Evolutionary conservation across 352 stramenopile species (phyloP), one percentile per base, ranked within the genome.

Genomic region (Pythium biforme): DNA sequence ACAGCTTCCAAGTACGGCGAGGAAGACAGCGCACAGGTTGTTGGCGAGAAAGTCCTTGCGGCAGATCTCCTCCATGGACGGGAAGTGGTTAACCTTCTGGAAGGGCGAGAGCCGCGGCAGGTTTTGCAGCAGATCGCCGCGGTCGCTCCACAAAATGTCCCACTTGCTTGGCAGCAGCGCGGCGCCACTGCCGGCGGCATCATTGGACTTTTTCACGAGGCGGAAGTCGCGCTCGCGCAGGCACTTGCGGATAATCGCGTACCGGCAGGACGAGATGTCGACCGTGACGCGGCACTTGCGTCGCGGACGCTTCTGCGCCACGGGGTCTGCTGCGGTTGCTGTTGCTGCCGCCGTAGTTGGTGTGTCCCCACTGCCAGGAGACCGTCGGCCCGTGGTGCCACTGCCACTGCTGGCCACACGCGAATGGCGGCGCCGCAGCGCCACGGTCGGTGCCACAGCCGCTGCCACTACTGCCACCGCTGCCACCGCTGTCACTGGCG

Each of bases 31-130:
- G 23, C 55, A 81, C 73, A 82, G 69, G 54, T 82, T 77, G 55
- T 79, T 79, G 58, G 74, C 72, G 45, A 82, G 62, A 50, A 82
- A 82, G 57, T 82, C 74, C 29, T 82, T 82, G 64, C 74, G 71
- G 51, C 74, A 82, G 62, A 82, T 82, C 63, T 82, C 74, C 51
- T 82, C 71, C 74, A 82, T 82, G 43, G 70, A 76, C n/a, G 74
- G 74, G 34, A 82, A 82, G 52, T 82, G 74, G 61, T 82, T 82
- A 22, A 82, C 58, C 52, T 82, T 82, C 56, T 82, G 74, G 55
- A 82, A 82, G 2, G 74, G 56, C 31, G 63, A 70, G n/a, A 82
- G 69, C 2, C 74, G 64, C 47, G 68, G 74, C 54, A 77, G 61
- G 11, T 79, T 66, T 2, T 66, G 72, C 39, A 82, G 69, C 50